Conservation (phyloP, 192 early-diverging fungal genomes). For the Linnemannia elongata region DNA sequence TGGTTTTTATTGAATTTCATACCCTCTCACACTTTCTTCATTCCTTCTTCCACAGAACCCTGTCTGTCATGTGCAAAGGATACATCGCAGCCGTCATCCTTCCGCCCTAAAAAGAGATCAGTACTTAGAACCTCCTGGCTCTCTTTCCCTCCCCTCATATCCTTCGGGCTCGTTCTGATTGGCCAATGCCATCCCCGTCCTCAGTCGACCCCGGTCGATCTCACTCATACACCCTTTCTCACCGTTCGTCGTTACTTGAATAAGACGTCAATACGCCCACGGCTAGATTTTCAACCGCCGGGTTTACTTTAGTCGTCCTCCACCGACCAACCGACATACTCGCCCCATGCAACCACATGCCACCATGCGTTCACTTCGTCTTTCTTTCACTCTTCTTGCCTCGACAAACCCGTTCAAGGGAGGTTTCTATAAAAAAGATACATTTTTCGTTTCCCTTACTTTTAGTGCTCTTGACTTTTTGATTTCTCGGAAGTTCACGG, state of each 20-base stretch:
- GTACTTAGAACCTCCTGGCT: not conserved
- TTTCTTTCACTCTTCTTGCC: not conserved
- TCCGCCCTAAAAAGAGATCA: not conserved
- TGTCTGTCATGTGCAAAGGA: constrained; percentile 9
- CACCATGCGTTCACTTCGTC: not conserved
- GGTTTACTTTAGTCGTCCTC: constrained; percentile 3
- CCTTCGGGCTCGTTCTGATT: constrained; percentile 35
- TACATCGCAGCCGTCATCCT: not conserved
- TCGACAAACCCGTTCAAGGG: not conserved
- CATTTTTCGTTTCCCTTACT: not conserved
- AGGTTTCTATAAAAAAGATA: not conserved
- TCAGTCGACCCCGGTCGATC: constrained; percentile 10
- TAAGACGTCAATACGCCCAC: not conserved
- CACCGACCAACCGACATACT: not conserved
- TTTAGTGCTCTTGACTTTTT: not conserved
- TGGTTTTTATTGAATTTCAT: not conserved
- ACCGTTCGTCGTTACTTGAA: not conserved
- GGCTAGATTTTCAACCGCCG: not conserved
- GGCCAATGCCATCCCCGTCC: not conserved
- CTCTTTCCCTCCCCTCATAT: constrained; percentile 7
- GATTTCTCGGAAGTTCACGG: not conserved
- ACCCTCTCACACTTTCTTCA: not conserved
- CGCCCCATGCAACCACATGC: not conserved
- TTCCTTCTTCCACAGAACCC: not conserved
- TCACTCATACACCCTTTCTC: not conserved